A percentile compares a stretch with the other conserved stretches of the same genome.
Conservation (phyloP, 1,284 basidiomycete genomes). For the Baeospora myosura region DNA sequence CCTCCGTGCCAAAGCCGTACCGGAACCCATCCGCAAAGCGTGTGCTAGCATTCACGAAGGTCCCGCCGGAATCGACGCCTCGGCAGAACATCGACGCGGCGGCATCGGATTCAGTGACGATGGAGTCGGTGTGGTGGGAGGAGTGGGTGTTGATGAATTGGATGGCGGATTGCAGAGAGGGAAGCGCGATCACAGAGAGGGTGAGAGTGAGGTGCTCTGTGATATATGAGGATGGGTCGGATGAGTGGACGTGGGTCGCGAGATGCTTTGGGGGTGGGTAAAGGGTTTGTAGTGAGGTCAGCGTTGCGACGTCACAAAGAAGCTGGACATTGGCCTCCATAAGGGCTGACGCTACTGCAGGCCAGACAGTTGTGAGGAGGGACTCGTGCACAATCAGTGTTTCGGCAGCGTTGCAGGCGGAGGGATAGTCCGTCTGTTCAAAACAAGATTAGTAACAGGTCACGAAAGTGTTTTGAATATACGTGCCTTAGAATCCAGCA, state of each 20-base stretch:
- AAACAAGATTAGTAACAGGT: conserved; percentile 3
- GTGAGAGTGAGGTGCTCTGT: conserved; percentile 87
- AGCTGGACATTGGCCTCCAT: conserved; percentile 68
- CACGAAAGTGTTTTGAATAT: conserved; percentile 2
- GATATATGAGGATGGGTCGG: conserved; percentile 61
- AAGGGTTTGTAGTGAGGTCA: conserved; percentile 40
- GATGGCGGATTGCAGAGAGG: conserved; percentile 71
- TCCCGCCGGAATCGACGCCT: conserved; percentile 87
- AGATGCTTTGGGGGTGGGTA: conserved; percentile 29
- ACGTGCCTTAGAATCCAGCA: conserved; percentile 86
- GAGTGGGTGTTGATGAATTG: conserved; percentile 88
- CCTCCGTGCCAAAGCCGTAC: conserved; percentile 96
- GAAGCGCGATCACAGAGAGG: conserved; percentile 72
- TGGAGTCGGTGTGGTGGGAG: conserved; percentile 92
- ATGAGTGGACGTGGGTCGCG: conserved; percentile 39
- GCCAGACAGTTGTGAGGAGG: conserved; percentile 72
- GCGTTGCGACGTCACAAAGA: conserved; percentile 67
- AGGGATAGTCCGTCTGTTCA: conserved; percentile 83
- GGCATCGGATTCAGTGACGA: conserved; percentile 76
- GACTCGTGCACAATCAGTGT: conserved; percentile 82
- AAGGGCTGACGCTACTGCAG: conserved; percentile 68
- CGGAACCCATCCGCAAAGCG: conserved; percentile 96
- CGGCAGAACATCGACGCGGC: conserved; percentile 74
- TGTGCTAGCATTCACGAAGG: conserved; percentile 91
- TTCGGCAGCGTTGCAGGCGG: conserved; percentile 93